Evolutionary conservation across 148 eudicot genomes (phyloP).

Genomic region (Rhododendron henanense): DNA sequence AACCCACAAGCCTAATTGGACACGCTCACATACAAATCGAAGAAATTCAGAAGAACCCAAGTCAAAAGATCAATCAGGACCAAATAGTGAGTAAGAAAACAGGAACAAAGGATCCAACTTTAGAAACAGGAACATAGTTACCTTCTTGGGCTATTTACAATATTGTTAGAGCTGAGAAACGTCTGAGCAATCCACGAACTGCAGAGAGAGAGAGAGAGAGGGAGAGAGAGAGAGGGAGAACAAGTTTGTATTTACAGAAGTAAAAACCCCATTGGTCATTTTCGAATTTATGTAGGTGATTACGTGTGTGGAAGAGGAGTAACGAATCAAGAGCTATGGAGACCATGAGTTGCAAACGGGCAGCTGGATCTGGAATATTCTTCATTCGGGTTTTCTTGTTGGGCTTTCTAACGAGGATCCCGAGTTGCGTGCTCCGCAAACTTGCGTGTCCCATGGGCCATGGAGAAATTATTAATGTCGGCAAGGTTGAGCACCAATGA

Average conservation of each 20-base stretch:
- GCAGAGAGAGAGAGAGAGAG: neutral
- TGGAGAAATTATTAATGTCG: too few species aligned
- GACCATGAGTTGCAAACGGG: neutral
- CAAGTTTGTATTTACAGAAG: too few species aligned
- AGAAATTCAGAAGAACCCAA: neutral
- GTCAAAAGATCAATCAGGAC: neutral
- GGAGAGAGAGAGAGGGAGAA: neutral
- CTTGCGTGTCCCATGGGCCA: neutral
- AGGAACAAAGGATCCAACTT: neutral
- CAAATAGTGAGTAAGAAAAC: neutral
- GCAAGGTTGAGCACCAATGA: too few species aligned
- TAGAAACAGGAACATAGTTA: neutral
- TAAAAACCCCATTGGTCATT: neutral
- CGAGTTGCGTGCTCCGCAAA: neutral
- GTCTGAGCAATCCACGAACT: neutral
- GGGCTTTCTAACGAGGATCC: neutral
- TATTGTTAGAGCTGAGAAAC: neutral
- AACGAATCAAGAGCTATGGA: neutral
- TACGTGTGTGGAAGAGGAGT: neutral
- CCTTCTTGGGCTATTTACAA: neutral
- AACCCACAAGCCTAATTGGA: neutral
- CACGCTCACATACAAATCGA: neutral
- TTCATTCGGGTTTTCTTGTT: neutral
- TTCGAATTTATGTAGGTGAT: neutral
- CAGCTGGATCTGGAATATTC: neutral